phyloP scores from a whole-genome alignment of 805 yeast genomes.

The Barnettozyma sucrosica region DNA sequence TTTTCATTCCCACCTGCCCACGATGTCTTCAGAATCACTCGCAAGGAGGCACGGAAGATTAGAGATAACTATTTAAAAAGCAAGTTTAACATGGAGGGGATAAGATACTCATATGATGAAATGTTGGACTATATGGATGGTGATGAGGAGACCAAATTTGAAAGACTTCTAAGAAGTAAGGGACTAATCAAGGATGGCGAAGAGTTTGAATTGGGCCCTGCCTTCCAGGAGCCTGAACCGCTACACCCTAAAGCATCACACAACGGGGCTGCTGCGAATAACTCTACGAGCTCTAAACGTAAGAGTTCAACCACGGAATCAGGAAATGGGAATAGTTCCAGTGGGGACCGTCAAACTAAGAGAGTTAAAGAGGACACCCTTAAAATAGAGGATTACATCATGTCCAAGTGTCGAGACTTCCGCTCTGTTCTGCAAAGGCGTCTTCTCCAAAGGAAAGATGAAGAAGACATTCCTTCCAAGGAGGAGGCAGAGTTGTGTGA shows the following conservation, averaged over 20 bases:
- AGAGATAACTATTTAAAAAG: neutral
- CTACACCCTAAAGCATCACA: neutral
- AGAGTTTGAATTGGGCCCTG: constrained; percentile 1
- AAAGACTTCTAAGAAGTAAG: constrained; percentile 1
- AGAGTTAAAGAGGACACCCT: neutral
- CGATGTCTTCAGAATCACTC: neutral
- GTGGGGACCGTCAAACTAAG: constrained; percentile 1
- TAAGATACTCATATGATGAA: neutral
- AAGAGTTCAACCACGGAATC: neutral
- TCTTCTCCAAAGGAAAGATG: constrained; percentile 37
- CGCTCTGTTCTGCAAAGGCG: constrained; percentile 44
- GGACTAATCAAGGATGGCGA: neutral
- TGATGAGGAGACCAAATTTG: neutral
- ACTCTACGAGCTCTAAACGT: neutral
- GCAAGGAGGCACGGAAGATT: neutral
- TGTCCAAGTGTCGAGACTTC: constrained; percentile 23
- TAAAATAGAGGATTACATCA: constrained; percentile 4
- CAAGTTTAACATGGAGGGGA: neutral
- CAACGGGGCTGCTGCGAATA: neutral
- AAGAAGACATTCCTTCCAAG: constrained; percentile 29
- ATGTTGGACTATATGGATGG: neutral
- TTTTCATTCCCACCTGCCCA: neutral
- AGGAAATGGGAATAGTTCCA: neutral
- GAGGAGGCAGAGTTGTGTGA: constrained; percentile 27
- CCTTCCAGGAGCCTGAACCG: neutral